Evolutionary conservation across 306 rosid genomes (phyloP).

Genomic region (Leucaena leucocephala): DNA sequence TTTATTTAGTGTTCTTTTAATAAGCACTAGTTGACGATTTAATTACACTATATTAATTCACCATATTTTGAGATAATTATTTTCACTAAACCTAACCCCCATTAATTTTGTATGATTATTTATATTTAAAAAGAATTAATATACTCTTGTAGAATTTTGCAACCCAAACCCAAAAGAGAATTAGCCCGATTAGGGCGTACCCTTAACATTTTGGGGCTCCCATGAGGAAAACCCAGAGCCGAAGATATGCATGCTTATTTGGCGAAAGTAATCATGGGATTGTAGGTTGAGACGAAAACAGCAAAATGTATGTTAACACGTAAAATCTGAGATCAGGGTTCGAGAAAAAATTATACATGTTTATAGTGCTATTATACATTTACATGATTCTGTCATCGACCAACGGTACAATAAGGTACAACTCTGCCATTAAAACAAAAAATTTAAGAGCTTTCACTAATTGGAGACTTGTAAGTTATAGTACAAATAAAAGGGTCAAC

Average conservation of each 20-base stretch:
- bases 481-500: constrained; percentile 45
- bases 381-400: constrained; percentile 61
- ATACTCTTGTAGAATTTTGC: too few species aligned
- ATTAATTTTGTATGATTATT: too few species aligned
- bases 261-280: background rate
- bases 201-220: too few species aligned
- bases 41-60: too few species aligned
- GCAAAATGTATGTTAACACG: constrained; percentile 28
- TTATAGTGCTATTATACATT: constrained; percentile 62
- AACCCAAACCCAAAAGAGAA: too few species aligned
- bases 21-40: too few species aligned
- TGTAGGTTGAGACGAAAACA: too few species aligned
- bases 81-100: too few species aligned
- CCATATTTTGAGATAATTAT: too few species aligned
- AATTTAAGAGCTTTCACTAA: constrained; percentile 54
- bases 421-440: constrained; percentile 30
- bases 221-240: background rate
- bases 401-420: constrained; percentile 44
- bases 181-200: too few species aligned
- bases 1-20: too few species aligned
- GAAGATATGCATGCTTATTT: background rate
- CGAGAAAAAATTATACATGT: constrained; percentile 22
- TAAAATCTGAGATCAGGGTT: constrained; percentile 16
- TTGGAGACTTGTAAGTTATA: constrained; percentile 58
- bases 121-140: too few species aligned